These are phyloP conservation scores for Penicillium pancosmium DNA, from an alignment of 495 filamentous ascomycete genomes.

Conservation along the genomic window DNA sequence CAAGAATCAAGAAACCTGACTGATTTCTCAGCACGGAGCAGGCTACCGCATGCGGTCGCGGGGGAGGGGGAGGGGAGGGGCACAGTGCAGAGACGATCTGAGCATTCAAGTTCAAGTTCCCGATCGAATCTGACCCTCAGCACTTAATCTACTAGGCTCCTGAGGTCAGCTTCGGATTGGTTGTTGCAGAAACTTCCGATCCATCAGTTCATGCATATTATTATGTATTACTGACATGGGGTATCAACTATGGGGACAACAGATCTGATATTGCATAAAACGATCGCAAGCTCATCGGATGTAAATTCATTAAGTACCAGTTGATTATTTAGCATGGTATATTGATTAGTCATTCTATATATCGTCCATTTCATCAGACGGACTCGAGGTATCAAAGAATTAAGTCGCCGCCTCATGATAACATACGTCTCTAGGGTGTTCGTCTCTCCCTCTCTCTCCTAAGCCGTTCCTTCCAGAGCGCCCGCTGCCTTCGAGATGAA, in stretches of 20 bases:
- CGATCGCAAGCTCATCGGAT: not conserved
- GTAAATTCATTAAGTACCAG: not conserved
- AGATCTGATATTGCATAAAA: not conserved
- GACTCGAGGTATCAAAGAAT: not conserved
- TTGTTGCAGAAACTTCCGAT: too few relatives aligned
- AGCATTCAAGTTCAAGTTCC: too few relatives aligned
- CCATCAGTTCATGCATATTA: too few relatives aligned
- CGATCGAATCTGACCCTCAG: too few relatives aligned
- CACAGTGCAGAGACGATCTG: too few relatives aligned
- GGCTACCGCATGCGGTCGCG: constrained; percentile 15
- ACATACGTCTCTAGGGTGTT: not conserved
- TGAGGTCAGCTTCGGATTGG: too few relatives aligned
- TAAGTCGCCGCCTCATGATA: constrained; percentile 1
- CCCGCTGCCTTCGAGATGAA: constrained; percentile 36
- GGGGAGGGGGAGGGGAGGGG: not conserved
- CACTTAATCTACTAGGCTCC: too few relatives aligned
- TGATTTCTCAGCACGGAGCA: constrained; percentile 27
- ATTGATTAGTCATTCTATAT: not conserved
- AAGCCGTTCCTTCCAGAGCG: constrained; percentile 19
- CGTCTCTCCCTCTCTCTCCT: not conserved
- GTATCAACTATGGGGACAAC: not conserved
- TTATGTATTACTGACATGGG: too few relatives aligned
- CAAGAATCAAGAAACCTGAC: not conserved
- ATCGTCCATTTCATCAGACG: not conserved
- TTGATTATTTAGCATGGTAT: not conserved